Conservation (phyloP, 495 filamentous ascomycete species). For the Lentithecium fluviatile region DNA sequence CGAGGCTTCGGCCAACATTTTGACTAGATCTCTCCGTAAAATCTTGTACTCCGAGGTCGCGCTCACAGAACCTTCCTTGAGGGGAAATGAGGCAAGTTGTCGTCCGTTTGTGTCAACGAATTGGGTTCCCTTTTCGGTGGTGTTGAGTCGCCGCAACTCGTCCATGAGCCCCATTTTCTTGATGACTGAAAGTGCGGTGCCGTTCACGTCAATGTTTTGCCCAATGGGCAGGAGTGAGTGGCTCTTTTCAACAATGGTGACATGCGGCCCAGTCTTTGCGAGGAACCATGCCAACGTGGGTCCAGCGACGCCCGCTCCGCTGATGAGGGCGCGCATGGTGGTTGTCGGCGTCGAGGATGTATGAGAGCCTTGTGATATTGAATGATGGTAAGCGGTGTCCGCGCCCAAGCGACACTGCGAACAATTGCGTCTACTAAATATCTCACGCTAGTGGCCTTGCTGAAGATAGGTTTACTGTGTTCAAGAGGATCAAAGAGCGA, state of each 20-base stretch:
- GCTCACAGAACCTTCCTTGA: constrained; percentile 36
- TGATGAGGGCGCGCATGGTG: constrained; percentile 47
- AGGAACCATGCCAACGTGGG: constrained; percentile 48
- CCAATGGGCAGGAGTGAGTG: constrained; percentile 40
- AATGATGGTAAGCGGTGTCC: too few species aligned
- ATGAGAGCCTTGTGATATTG: too few species aligned
- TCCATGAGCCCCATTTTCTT: constrained; percentile 46
- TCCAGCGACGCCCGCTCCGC: constrained; percentile 48
- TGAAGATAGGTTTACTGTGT: too few species aligned
- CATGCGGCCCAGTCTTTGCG: constrained; percentile 25
- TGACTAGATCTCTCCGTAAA: constrained; percentile 48
- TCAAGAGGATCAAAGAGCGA: too few species aligned
- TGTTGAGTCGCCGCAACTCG: constrained; percentile 31
- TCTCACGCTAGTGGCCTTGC: too few species aligned
- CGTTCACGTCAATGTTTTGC: constrained; percentile 46
- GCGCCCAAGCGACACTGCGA: too few species aligned
- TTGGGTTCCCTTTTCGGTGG: constrained; percentile 42
- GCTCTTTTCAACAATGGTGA: constrained; percentile 46
- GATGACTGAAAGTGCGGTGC: constrained; percentile 43
- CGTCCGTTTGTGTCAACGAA: constrained; percentile 40
- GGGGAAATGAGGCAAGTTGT: constrained; percentile 37
- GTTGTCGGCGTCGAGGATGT: too few species aligned
- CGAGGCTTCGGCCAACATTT: constrained; percentile 43
- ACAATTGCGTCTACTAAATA: too few species aligned
- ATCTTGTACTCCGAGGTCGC: constrained; percentile 50